Conservation (phyloP, 352 stramenopile species). For the Blastocystis sp. region DNA sequence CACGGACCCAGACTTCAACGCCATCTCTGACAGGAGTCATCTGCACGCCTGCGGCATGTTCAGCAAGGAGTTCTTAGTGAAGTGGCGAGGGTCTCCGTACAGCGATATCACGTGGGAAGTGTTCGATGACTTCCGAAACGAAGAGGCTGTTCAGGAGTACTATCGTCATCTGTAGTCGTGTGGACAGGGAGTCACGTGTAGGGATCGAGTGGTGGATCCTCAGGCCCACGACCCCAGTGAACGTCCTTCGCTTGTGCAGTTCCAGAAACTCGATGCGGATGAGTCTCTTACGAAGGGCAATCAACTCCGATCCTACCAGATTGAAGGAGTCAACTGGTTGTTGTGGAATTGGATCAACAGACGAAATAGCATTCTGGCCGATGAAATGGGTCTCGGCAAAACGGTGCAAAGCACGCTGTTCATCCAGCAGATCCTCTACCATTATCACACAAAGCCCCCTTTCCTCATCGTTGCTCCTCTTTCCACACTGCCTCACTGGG, state of each 20-base stretch:
- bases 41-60: neutral
- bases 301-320: constrained; percentile 91
- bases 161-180: constrained; percentile 62
- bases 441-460: constrained; percentile 83
- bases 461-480: constrained; percentile 96
- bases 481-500: constrained; percentile 94
- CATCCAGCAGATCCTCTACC: constrained; percentile 84
- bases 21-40: neutral
- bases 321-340: constrained; percentile 98
- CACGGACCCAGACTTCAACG: neutral
- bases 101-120: constrained; percentile 95
- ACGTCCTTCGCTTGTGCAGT: constrained; percentile 65
- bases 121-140: constrained; percentile 84
- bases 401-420: constrained; percentile 85
- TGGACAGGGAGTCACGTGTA: neutral
- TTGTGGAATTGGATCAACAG: constrained; percentile 94
- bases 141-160: constrained; percentile 75
- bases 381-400: constrained; percentile 87
- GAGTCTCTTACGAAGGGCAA: constrained; percentile 72
- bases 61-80: constrained; percentile 90
- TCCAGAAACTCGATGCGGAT: constrained; percentile 64
- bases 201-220: neutral
- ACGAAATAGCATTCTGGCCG: constrained; percentile 86
- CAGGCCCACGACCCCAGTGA: neutral
- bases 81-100: constrained; percentile 94